Percentiles rank a stretch among this genome's conserved stretches.
Conservation (phyloP, 192 early-diverging fungal genomes). For the Backusella tarrabulga region DNA sequence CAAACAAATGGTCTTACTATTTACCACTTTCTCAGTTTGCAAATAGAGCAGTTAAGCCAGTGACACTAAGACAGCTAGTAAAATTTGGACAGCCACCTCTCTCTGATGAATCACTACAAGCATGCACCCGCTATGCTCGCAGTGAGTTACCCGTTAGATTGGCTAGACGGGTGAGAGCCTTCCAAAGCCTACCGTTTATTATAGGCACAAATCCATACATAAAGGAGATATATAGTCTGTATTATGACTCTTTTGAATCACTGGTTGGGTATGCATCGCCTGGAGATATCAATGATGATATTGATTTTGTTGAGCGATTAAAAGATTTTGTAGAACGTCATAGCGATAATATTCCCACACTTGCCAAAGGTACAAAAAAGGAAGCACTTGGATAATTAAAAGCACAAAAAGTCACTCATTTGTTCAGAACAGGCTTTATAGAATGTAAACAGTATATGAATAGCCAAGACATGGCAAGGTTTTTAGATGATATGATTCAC, state of each 20-base stretch:
- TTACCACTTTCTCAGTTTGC: conserved; percentile 47
- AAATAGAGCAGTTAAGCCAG: conserved; percentile 55
- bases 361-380: conserved; percentile 69
- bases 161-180: conserved; percentile 80
- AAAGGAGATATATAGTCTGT: conserved; percentile 75
- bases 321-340: conserved; percentile 74
- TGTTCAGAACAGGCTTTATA: conserved; percentile 63
- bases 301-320: conserved; percentile 68
- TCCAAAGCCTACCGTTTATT: conserved; percentile 92
- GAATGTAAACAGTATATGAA: conserved; percentile 91
- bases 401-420: not conserved
- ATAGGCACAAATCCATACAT: conserved; percentile 97
- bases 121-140: conserved; percentile 63
- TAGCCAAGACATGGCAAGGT: conserved; percentile 59
- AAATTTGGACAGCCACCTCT: conserved; percentile 69
- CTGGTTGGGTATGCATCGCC: conserved; percentile 67
- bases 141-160: conserved; percentile 88
- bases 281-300: conserved; percentile 49
- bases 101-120: conserved; percentile 47
- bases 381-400: not conserved
- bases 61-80: conserved; percentile 77
- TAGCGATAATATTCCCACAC: conserved; percentile 83
- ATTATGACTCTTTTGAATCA: conserved; percentile 73
- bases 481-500: conserved; percentile 86
- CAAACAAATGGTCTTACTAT: not conserved